Conservation (phyloP, 352 stramenopile species). For the Plasmopara muralis region DNA sequence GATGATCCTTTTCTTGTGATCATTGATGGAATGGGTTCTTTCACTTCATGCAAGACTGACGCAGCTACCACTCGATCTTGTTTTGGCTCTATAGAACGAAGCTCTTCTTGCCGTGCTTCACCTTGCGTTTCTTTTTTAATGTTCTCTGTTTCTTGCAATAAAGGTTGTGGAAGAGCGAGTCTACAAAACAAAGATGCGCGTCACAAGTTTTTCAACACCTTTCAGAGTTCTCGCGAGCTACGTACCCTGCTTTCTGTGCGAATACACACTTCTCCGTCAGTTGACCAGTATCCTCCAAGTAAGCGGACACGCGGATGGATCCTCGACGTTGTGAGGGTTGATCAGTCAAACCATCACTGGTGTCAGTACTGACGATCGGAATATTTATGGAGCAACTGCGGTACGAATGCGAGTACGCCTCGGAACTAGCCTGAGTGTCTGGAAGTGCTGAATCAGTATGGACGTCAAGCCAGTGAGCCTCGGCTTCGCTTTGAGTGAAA, state of each 20-base stretch:
- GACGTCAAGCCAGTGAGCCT: constrained; percentile 33
- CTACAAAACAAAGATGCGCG: constrained; percentile 3
- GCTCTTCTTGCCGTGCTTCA: not conserved
- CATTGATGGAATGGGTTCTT: constrained; percentile 9
- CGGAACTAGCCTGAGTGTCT: constrained; percentile 6
- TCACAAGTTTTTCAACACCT: not conserved
- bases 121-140: not conserved
- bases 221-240: not conserved
- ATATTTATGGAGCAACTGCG: constrained; percentile 60
- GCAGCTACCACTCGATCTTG: constrained; percentile 7
- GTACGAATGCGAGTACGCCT: constrained; percentile 22
- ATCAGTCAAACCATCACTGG: not conserved
- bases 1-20: not conserved
- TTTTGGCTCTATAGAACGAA: not conserved
- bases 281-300: constrained; percentile 31
- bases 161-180: constrained; percentile 2
- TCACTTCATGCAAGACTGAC: constrained; percentile 12
- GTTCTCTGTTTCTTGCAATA: constrained; percentile 7
- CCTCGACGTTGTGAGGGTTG: constrained; percentile 18
- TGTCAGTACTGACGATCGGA: constrained; percentile 28
- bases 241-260: constrained; percentile 5
- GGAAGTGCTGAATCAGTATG: constrained; percentile 21
- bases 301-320: constrained; percentile 28
- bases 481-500: constrained; percentile 17
- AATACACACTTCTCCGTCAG: constrained; percentile 1